Base-by-base conservation (phyloP, 2,329 filamentous ascomycete genomes). In the Orbilia brochopaga region DNA sequence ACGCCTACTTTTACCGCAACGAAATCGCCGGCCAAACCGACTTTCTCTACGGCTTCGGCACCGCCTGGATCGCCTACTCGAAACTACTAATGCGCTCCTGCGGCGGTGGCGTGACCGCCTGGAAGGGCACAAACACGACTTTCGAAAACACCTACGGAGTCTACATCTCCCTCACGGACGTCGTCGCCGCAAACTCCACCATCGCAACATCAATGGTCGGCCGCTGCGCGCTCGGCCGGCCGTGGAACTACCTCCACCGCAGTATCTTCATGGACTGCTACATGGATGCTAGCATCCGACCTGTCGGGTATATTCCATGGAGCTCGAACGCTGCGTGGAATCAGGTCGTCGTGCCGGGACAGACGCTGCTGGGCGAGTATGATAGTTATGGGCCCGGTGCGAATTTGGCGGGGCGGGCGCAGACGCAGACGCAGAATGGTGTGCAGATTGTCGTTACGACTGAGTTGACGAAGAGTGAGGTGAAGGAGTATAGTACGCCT, bases 21-120 rank as follows among this genome's bases (percentile, higher is more conserved):
- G 82, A 85, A 37, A 82, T 89, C 3, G 87, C 85, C 0, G 87
- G 87, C 0, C 82, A 89, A 76, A 88, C 86, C 0, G 88, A 90
- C 75, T 89, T 89, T 79, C 79, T 89, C 19, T 89, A 88, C 76
- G 87, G 86, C 7, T 88, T 88, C 76, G 87, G 87, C 24, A 89
- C 87, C 0, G 81, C 84, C 2, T 89, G 84, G 82, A 81, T 88
- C 44, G 81, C 85, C 62, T 80, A 81, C 2, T 85, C 83, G 1
- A 79, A 80, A 0, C 78, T 90, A 1, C 79, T 81, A 0, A 81
- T 89, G 11, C 83, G 87, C 8, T 81, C 79, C 75, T 90, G 87
- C 74, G 85, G 86, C 2, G 87, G 87, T 15, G 87, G 87, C 10
- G 85, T 90, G 60, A 70, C 66, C 24, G 66, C 66, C 0, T 89